These are phyloP conservation scores for Handroanthus guayacan DNA, from an alignment of 257 asterid genomes.

Conservation along the genomic window DNA sequence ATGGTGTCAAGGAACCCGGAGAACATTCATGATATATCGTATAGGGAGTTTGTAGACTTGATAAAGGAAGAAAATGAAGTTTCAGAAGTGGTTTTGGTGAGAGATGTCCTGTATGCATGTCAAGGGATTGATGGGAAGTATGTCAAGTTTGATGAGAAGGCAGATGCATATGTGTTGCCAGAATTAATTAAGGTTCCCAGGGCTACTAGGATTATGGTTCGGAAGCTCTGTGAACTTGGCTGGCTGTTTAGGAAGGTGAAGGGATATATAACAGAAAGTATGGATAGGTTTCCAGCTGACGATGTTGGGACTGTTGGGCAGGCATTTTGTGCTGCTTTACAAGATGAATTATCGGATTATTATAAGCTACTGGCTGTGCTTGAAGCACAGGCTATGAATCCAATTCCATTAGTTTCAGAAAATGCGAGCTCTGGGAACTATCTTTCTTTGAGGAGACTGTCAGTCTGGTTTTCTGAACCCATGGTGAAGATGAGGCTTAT, in stretches of 20 bases:
- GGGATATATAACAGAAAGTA: constrained; percentile 71
- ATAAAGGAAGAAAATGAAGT: constrained; percentile 90
- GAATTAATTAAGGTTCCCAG: constrained; percentile 71
- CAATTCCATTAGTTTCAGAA: constrained; percentile 86
- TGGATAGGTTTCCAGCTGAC: constrained; percentile 78
- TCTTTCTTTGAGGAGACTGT: constrained; percentile 84
- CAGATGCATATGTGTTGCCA: constrained; percentile 72
- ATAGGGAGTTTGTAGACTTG: constrained; percentile 69
- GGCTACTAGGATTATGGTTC: constrained; percentile 70
- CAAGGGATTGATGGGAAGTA: constrained; percentile 95
- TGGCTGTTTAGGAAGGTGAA: constrained; percentile 93
- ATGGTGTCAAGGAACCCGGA: constrained; percentile 82
- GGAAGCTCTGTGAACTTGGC: constrained; percentile 93
- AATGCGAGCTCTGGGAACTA: constrained; percentile 70
- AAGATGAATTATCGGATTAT: constrained; percentile 89
- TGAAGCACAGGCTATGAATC: constrained; percentile 96
- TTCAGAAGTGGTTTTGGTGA: constrained; percentile 81
- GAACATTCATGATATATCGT: constrained; percentile 85
- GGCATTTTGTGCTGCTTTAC: constrained; percentile 97
- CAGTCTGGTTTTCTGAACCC: constrained; percentile 98
- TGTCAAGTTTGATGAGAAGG: constrained; percentile 72
- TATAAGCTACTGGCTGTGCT: constrained; percentile 90
- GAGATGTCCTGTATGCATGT: constrained; percentile 93
- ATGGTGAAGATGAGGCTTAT: constrained; percentile 96
- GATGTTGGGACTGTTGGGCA: constrained; percentile 98